A percentile compares a stretch with the other conserved stretches of the same genome.
phyloP scores from a whole-genome alignment of 2,329 filamentous ascomycete genomes.

The Venturia pyrina region DNA sequence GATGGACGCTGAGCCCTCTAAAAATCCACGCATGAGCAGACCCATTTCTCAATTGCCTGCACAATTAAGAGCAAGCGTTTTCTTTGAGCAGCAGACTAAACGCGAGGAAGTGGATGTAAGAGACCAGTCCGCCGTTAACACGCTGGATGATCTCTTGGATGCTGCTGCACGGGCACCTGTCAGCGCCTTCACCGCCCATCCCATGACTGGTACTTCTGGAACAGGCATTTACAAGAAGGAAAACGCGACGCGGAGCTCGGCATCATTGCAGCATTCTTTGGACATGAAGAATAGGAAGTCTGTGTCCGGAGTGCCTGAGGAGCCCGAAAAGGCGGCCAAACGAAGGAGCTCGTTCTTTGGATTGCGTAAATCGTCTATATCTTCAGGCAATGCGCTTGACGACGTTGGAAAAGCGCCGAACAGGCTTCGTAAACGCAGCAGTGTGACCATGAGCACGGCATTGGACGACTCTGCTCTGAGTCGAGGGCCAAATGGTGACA shows the following conservation, averaged over 20 bases:
- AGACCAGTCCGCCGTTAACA: constrained; percentile 76
- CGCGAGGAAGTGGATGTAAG: constrained; percentile 46
- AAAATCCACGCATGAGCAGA: constrained; percentile 27
- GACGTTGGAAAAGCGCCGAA: constrained; percentile 27
- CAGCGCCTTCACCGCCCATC: constrained; percentile 82
- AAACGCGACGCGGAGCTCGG: constrained; percentile 10
- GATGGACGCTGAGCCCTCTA: constrained; percentile 17
- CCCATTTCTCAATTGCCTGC: constrained; percentile 55
- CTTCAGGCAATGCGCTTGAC: constrained; percentile 12
- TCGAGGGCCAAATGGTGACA: constrained; percentile 10
- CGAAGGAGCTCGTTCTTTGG: constrained; percentile 13
- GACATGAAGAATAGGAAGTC: constrained; percentile 4
- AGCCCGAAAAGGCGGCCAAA: background rate
- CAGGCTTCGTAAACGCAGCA: constrained; percentile 32
- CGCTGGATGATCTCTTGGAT: constrained; percentile 83
- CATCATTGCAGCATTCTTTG: background rate
- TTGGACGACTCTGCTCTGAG: constrained; percentile 14
- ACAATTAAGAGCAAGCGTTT: constrained; percentile 81
- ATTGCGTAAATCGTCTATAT: constrained; percentile 19
- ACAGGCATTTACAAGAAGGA: constrained; percentile 14
- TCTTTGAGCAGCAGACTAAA: constrained; percentile 64
- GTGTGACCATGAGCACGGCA: constrained; percentile 18
- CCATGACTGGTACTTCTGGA: constrained; percentile 67
- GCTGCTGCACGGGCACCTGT: constrained; percentile 83
- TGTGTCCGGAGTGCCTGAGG: background rate